Percentiles rank a stretch among this genome's conserved stretches.
Evolutionary conservation across 805 yeast species (phyloP).

Genomic region (Candida schatavii): DNA sequence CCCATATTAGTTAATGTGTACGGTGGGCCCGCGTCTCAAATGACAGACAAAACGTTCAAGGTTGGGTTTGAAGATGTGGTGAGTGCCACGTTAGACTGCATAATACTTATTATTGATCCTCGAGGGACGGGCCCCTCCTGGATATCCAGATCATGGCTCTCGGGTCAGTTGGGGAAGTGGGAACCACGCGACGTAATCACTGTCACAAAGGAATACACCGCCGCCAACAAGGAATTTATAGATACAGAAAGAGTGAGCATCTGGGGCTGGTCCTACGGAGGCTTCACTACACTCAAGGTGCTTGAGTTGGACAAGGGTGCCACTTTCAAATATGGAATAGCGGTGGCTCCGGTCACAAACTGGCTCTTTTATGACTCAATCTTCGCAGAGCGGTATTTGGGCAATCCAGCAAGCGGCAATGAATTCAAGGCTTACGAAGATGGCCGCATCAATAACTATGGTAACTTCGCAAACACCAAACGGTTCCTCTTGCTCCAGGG

Average conservation of each 20-base stretch:
- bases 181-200: slow-evolving; percentile 68
- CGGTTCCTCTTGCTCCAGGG: slow-evolving; percentile 93
- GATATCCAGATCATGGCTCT: slow-evolving; percentile 58
- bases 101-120: slow-evolving; percentile 70
- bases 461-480: slow-evolving; percentile 50
- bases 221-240: slow-evolving; percentile 40
- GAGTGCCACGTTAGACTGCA: slow-evolving; percentile 53
- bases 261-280: slow-evolving; percentile 99
- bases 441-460: slow-evolving; percentile 56
- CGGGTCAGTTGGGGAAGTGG: slow-evolving; percentile 62
- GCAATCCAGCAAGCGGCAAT: slow-evolving; percentile 51
- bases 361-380: slow-evolving; percentile 91
- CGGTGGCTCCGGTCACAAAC: slow-evolving; percentile 97
- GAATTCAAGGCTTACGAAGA: slow-evolving; percentile 63
- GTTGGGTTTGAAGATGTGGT: slow-evolving; percentile 60
- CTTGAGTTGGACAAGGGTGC: slow-evolving; percentile 75
- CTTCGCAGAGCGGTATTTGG: slow-evolving; percentile 94
- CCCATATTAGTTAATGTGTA: slow-evolving; percentile 69
- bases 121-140: slow-evolving; percentile 84
- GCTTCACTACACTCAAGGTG: slow-evolving; percentile 86
- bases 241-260: slow-evolving; percentile 70
- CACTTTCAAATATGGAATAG: slow-evolving; percentile 82
- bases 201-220: slow-evolving; percentile 49
- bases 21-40: slow-evolving; percentile 81
- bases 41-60: slow-evolving; percentile 44